phyloP scores from a whole-genome alignment of 257 asterid genomes.

The Dorcoceras hygrometricum region DNA sequence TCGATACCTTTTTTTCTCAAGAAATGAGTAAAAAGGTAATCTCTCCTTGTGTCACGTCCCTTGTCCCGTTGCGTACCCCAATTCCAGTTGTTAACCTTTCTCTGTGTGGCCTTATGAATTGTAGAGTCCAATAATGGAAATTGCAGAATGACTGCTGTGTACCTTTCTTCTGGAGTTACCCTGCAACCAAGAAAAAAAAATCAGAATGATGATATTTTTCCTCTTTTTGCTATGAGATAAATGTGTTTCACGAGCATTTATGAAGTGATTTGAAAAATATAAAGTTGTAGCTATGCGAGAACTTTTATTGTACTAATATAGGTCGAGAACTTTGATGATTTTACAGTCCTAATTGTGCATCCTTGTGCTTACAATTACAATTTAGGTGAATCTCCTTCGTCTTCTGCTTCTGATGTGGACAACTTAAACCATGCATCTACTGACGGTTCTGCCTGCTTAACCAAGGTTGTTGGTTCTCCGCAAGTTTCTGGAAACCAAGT shows the following conservation, averaged over 20 bases:
- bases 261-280: conserved; percentile 6
- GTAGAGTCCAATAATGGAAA: too few species aligned
- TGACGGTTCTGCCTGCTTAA: conserved; percentile 53
- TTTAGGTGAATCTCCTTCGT: conserved; percentile 97
- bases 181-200: conserved; percentile 7
- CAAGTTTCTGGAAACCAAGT: conserved; percentile 53
- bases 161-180: not conserved
- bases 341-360: conserved; percentile 15
- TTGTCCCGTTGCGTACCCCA: too few species aligned
- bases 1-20: not conserved
- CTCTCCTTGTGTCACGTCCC: not conserved
- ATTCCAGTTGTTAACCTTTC: too few species aligned
- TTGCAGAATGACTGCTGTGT: too few species aligned
- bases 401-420: conserved; percentile 98
- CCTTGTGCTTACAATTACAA: conserved; percentile 15
- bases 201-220: conserved; percentile 3
- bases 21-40: not conserved
- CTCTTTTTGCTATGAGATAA: conserved; percentile 8
- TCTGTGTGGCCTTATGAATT: too few species aligned
- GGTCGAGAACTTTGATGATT: not conserved
- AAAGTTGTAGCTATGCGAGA: conserved; percentile 10
- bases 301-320: conserved; percentile 12
- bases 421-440: conserved; percentile 68
- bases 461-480: conserved; percentile 62
- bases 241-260: conserved; percentile 4